These are phyloP conservation scores for Trichoderma sp. DNA, from an alignment of 2,329 filamentous ascomycete species.

Conservation along the genomic window DNA sequence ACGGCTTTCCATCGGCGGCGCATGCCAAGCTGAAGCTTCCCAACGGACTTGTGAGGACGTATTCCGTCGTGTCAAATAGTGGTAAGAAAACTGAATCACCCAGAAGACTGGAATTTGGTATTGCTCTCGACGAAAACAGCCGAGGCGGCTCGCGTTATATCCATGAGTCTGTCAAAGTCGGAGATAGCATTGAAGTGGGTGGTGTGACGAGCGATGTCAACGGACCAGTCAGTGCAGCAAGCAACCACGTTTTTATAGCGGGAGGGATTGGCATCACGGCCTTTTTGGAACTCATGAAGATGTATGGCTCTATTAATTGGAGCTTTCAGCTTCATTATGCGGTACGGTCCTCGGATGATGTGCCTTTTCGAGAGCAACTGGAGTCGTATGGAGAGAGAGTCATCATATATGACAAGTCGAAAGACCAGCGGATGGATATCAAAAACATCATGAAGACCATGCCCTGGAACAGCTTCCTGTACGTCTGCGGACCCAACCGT, in stretches of 20 bases:
- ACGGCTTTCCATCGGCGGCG: slow-evolving; percentile 43
- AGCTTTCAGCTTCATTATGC: slow-evolving; percentile 58
- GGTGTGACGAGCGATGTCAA: slow-evolving; percentile 50
- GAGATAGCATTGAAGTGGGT: slow-evolving; percentile 50
- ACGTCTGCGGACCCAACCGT: slow-evolving; percentile 57
- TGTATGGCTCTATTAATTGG: slow-evolving; percentile 44
- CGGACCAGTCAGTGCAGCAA: slow-evolving; percentile 41
- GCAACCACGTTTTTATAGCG: slow-evolving; percentile 60
- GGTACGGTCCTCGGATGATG: slow-evolving; percentile 49
- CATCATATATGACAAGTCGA: slow-evolving; percentile 51
- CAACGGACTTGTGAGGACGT: slow-evolving; percentile 55
- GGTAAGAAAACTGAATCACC: slow-evolving; percentile 26
- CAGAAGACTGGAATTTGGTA: slow-evolving; percentile 55
- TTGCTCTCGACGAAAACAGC: slow-evolving; percentile 53
- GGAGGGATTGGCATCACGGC: slow-evolving; percentile 67
- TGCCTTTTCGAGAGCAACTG: slow-evolving; percentile 53
- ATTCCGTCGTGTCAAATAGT: slow-evolving; percentile 52
- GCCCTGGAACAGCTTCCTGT: slow-evolving; percentile 55
- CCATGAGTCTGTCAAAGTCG: slow-evolving; percentile 46
- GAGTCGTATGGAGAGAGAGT: slow-evolving; percentile 41
- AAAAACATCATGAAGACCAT: slow-evolving; percentile 45
- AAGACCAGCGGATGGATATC: slow-evolving; percentile 53
- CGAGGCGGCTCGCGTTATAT: slow-evolving; percentile 61
- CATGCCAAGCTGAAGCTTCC: slow-evolving; percentile 58
- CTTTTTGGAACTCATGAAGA: slow-evolving; percentile 51